Conservation (phyloP, 2,329 filamentous ascomycete species). For the Hymenoscyphus albidus region DNA sequence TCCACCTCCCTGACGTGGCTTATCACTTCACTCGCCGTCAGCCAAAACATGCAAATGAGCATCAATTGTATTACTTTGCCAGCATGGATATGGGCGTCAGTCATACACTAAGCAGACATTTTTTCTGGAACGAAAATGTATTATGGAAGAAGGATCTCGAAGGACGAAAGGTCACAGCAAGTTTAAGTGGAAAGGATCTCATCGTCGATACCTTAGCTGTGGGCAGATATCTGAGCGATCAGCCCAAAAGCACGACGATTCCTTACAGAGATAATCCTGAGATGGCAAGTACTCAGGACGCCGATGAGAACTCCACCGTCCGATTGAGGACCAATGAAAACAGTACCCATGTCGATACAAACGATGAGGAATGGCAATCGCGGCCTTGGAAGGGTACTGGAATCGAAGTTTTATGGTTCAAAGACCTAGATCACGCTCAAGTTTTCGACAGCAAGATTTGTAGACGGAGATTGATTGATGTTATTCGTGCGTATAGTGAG, state of each 20-base stretch:
- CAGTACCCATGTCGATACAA: slow-evolving; percentile 10
- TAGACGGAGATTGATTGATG: slow-evolving; percentile 35
- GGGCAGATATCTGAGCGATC: slow-evolving; percentile 45
- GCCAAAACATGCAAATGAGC: slow-evolving; percentile 50
- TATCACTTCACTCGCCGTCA: slow-evolving; percentile 54
- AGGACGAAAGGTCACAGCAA: slow-evolving; percentile 43
- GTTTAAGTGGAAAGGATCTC: slow-evolving; percentile 48
- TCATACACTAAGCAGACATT: slow-evolving; percentile 53
- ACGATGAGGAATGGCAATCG: slow-evolving; percentile 31
- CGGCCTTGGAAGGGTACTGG: slow-evolving; percentile 33
- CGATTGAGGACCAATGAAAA: slow-evolving; percentile 25
- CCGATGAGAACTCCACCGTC: not conserved
- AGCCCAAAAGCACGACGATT: slow-evolving; percentile 11
- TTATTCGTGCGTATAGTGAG: slow-evolving; percentile 31
- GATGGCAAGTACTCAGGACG: slow-evolving; percentile 23
- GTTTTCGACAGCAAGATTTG: slow-evolving; percentile 42
- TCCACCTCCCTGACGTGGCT: slow-evolving; percentile 59
- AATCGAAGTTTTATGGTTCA: slow-evolving; percentile 52
- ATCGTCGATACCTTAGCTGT: slow-evolving; percentile 53
- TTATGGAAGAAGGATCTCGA: slow-evolving; percentile 56
- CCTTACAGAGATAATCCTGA: slow-evolving; percentile 15
- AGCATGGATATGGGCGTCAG: slow-evolving; percentile 55
- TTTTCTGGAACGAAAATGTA: slow-evolving; percentile 60
- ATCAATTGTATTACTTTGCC: slow-evolving; percentile 57
- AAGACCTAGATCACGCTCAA: slow-evolving; percentile 53